Evolutionary conservation across 2,329 filamentous ascomycete genomes (phyloP), one percentile per base, ranked within the genome.

Genomic region (Venturia carpophila): DNA sequence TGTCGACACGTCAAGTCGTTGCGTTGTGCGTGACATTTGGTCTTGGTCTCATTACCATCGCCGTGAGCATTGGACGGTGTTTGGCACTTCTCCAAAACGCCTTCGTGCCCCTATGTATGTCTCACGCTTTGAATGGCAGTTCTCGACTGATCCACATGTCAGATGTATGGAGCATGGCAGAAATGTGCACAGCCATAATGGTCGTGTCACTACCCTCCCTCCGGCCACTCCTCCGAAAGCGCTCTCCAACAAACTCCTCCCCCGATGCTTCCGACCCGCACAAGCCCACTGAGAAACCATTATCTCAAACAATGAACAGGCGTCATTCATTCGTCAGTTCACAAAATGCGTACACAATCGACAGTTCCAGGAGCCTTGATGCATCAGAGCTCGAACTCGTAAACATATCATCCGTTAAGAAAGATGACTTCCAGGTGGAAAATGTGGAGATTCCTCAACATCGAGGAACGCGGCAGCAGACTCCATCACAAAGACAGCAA

Each of bases 141-240:
- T 19, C 19, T 1, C 13, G 21, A n/a, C 63, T 52, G 68, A 56
- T 11, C 21, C 17, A 13, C 5, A 39, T 9, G 30, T 34, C 49
- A 71, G 70, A 68, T 24, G 69, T 72, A 0, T 69, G 71, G 15
- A 69, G 68, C 13, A 71, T 71, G 70, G 68, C 71, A n/a, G 71
- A 71, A 64, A 69, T 70, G 66, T 65, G 69, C 15, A 70, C 69
- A 37, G 70, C 70, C 5, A 71, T 72, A 24, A 71, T 72, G 66
- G 70, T 72, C 10, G 69, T 70, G 7, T 70, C 69, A 0, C 64
- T 71, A 1, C 71, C 71, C 11, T 69, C 71, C 2, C 69, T 72
- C 67, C 63, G 70, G 66, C 66, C 68, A 15, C 71, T 69, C 41
- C 61, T 72, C 2, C 68, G 69, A 62, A 64, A 64, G 49, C 19